Evolutionary conservation across 192 early-diverging fungal genomes (phyloP), one percentile per base, ranked within the genome.

Genomic region (Paraglomus occultum): DNA sequence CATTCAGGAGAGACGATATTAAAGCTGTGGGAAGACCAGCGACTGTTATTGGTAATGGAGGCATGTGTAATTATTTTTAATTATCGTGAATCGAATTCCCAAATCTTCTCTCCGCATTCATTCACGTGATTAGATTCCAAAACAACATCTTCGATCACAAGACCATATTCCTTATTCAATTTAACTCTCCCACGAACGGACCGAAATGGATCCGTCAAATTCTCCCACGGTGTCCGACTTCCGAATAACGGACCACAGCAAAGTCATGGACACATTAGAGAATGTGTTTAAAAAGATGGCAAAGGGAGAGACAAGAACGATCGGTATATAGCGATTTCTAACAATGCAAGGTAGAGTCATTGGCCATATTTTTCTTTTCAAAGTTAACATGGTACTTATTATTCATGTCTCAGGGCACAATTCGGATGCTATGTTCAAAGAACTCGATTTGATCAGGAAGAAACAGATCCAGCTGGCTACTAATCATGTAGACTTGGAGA

Each of bases 371-470:
- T 31, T 1, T 31, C n/a, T 31, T 31, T 31, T 31, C 3, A 31
- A 3, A 31, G 31, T 31, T 31, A 31, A 31, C 31, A 39, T 53
- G 11, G 15, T 42, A 9, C 9, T 47, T 18, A 42, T 44, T 43
- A 9, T 45, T 14, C 17, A 11, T 45, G 1, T 42, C 23, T 4
- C 49, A 72, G 71, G 71, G 23, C 15, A 51, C 8, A 72, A 72
- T 52, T 72, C 71, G 9, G 71, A 72, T 47, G 57, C 18, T 46
- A 52, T 72, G 23, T 72, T 72, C 46, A 67, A 72, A 72, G 71
- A 72, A 14, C 57, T 72, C 14, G 62, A 72, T 54, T 45, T 52
- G 31, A 72, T 72, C 47, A 61, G 50, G 17, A 52, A 20, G 18
- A 72, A 72, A 54, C 71, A 72, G 44, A 65, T 72, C 20, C 11